Percentiles rank a stretch among this genome's conserved stretches.
Evolutionary conservation across 1,284 basidiomycete genomes (phyloP).

Genomic region (Mycena sp.): DNA sequence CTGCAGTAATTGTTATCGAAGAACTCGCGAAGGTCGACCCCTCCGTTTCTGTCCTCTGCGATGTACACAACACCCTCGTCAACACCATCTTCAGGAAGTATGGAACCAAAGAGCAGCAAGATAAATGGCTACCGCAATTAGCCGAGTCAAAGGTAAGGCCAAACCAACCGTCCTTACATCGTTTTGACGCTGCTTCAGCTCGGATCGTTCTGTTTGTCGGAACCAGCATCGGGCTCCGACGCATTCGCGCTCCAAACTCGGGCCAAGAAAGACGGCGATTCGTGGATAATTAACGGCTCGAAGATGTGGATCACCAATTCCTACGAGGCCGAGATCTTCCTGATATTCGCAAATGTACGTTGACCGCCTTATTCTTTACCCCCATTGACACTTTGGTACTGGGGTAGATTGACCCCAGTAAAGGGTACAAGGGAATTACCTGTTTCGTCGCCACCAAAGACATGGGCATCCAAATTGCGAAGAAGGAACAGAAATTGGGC

Average conservation of each 20-base stretch:
- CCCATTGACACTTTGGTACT: neutral
- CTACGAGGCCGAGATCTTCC: conserved; percentile 92
- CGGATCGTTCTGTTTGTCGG: conserved; percentile 96
- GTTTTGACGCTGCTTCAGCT: conserved; percentile 59
- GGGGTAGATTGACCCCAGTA: conserved; percentile 82
- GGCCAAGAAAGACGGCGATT: conserved; percentile 85
- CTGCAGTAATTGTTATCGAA: conserved; percentile 96
- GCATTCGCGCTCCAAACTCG: conserved; percentile 97
- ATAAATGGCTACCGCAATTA: conserved; percentile 90
- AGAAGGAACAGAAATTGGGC: conserved; percentile 99
- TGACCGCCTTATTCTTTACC: neutral
- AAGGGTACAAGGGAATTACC: conserved; percentile 99
- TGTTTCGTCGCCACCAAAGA: conserved; percentile 97
- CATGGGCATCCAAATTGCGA: conserved; percentile 97
- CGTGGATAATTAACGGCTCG: conserved; percentile 91
- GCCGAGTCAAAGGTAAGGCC: conserved; percentile 75
- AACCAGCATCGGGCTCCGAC: conserved; percentile 93
- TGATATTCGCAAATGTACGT: conserved; percentile 92
- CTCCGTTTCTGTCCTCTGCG: conserved; percentile 95
- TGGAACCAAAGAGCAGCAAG: conserved; percentile 85
- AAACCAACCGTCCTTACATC: neutral
- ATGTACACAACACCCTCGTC: conserved; percentile 98
- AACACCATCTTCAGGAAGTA: conserved; percentile 95
- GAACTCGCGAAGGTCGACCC: conserved; percentile 97
- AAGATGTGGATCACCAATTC: conserved; percentile 99